Conservation (phyloP, 495 filamentous ascomycete species). For the Cetradonia linearis region DNA sequence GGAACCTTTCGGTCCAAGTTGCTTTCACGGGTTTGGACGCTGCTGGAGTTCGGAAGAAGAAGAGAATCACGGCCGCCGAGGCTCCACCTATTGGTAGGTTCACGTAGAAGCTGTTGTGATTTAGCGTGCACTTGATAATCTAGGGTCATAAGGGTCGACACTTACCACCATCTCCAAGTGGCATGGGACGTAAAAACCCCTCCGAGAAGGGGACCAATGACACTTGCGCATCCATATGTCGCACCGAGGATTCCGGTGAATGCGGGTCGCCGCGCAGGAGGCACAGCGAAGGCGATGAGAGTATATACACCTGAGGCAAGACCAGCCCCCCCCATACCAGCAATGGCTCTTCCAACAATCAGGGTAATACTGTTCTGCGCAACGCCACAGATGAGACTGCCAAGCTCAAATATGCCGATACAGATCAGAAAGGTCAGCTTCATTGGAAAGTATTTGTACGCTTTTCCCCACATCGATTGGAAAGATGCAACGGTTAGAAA, state of each 20-base stretch:
- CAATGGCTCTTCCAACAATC: slow-evolving; percentile 34
- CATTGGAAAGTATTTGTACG: slow-evolving; percentile 44
- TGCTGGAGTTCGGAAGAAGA: slow-evolving; percentile 34
- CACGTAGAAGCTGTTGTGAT: slow-evolving; percentile 38
- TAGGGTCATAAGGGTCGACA: background rate
- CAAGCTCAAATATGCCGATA: slow-evolving; percentile 63
- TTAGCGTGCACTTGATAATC: background rate
- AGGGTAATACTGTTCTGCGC: slow-evolving; percentile 27
- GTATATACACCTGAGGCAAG: slow-evolving; percentile 27
- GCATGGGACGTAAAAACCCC: slow-evolving; percentile 38
- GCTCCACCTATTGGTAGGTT: slow-evolving; percentile 43
- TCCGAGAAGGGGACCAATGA: slow-evolving; percentile 40
- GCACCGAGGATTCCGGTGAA: slow-evolving; percentile 35
- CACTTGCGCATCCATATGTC: slow-evolving; percentile 32
- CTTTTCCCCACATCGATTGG: slow-evolving; percentile 43
- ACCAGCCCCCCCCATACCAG: slow-evolving; percentile 27
- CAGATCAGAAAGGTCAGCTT: slow-evolving; percentile 44
- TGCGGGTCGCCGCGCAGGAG: slow-evolving; percentile 29
- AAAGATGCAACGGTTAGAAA: slow-evolving; percentile 45
- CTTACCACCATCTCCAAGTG: slow-evolving; percentile 42
- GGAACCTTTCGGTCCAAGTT: slow-evolving; percentile 28
- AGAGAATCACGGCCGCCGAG: slow-evolving; percentile 30
- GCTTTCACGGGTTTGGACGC: slow-evolving; percentile 26
- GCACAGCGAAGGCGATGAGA: slow-evolving; percentile 30
- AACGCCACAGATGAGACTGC: slow-evolving; percentile 34